Conservation (phyloP, 306 rosid species). For the Gleditsia sinensis region DNA sequence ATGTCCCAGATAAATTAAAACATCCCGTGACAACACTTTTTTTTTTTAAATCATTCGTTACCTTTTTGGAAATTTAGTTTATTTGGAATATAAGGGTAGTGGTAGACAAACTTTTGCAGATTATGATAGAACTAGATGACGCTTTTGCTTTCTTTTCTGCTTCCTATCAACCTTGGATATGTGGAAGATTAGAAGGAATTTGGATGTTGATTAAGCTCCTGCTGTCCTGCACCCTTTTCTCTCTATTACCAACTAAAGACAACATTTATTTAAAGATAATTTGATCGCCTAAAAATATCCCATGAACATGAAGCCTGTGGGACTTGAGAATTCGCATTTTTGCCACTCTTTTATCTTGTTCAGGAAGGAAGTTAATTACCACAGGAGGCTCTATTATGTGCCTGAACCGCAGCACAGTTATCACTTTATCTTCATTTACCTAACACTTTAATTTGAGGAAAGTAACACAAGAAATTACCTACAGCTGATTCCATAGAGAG, state of each 20-base stretch:
- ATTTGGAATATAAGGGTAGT: conserved; percentile 30
- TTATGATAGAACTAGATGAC: conserved; percentile 35
- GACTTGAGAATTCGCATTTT: conserved; percentile 12
- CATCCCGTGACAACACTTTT: conserved; percentile 36
- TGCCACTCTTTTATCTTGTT: neutral
- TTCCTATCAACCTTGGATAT: conserved; percentile 34
- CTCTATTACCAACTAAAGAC: neutral
- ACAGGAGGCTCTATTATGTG: neutral
- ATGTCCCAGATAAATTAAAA: conserved; percentile 12
- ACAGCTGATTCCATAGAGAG: neutral
- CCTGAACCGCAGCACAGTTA: neutral
- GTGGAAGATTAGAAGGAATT: conserved; percentile 17
- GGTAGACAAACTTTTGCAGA: conserved; percentile 48
- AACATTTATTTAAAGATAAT: neutral
- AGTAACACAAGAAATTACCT: neutral
- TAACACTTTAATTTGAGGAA: conserved; percentile 28
- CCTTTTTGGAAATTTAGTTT: conserved; percentile 36
- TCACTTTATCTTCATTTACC: conserved; percentile 33
- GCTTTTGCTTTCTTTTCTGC: conserved; percentile 32
- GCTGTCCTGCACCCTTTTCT: neutral
- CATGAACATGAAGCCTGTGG: neutral
- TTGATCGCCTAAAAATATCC: too few relatives aligned
- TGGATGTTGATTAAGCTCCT: neutral
- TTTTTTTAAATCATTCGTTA: conserved; percentile 31
- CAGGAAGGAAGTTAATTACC: neutral